These are phyloP conservation scores for Colletotrichum sp. DNA, from an alignment of 2,329 filamentous ascomycete species.

Conservation along the genomic window DNA sequence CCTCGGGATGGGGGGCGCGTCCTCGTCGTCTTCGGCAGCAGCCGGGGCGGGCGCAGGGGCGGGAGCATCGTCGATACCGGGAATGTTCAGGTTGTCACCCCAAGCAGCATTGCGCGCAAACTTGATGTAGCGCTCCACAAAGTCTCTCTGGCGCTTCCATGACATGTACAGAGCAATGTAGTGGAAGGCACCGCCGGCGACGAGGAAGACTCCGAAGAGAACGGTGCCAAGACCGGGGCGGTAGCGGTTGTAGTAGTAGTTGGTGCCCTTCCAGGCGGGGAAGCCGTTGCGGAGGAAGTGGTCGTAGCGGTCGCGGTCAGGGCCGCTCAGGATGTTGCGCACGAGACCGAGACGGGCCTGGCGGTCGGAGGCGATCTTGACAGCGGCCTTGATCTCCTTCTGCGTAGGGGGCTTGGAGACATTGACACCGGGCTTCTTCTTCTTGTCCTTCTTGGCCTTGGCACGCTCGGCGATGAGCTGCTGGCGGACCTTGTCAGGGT, in stretches of 20 bases:
- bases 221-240: slow-evolving; percentile 89
- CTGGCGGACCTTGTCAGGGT: slow-evolving; percentile 96
- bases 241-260: slow-evolving; percentile 97
- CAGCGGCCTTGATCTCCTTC: slow-evolving; percentile 76
- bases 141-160: slow-evolving; percentile 90
- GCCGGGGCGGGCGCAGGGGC: slow-evolving; percentile 49
- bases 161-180: slow-evolving; percentile 85
- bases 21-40: slow-evolving; percentile 49
- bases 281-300: slow-evolving; percentile 94
- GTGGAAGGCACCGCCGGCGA: slow-evolving; percentile 84
- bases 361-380: slow-evolving; percentile 82
- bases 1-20: slow-evolving; percentile 60
- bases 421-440: slow-evolving; percentile 64
- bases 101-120: slow-evolving; percentile 88
- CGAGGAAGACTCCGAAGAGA: slow-evolving; percentile 79
- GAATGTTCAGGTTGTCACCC: slow-evolving; percentile 81
- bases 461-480: slow-evolving; percentile 75
- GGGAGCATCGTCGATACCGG: slow-evolving; percentile 62
- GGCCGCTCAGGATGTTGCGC: slow-evolving; percentile 82
- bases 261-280: slow-evolving; percentile 94
- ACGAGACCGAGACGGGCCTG: slow-evolving; percentile 87
- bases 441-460: slow-evolving; percentile 53
- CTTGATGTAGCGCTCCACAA: slow-evolving; percentile 89
- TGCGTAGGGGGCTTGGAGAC: slow-evolving; percentile 75
- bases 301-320: slow-evolving; percentile 86